Evolutionary conservation across 306 rosid species (phyloP).

Genomic region (Prunus davidiana): DNA sequence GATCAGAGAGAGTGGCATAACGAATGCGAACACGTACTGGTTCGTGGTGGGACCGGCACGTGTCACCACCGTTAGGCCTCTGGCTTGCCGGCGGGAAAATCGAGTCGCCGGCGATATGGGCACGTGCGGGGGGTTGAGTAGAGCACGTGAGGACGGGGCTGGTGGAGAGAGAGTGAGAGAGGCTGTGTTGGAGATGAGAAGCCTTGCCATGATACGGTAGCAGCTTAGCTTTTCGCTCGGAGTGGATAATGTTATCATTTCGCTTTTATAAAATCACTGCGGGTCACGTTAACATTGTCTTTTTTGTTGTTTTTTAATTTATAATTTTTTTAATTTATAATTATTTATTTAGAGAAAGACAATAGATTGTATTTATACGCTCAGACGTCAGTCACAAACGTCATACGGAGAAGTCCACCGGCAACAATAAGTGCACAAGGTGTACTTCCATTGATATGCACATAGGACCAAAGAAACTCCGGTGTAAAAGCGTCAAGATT

Average conservation of each 20-base stretch:
- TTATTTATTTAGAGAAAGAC: no score
- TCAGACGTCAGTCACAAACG: no score
- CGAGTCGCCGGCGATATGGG: slow-evolving; percentile 20
- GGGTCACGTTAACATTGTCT: no score
- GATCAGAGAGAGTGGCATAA: slow-evolving; percentile 63
- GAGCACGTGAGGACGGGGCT: slow-evolving; percentile 14
- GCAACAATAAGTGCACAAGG: no score
- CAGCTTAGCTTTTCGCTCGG: background rate
- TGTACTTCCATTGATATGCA: no score
- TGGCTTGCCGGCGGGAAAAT: slow-evolving; percentile 12
- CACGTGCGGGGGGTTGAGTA: slow-evolving; percentile 18
- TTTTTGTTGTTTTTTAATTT: no score
- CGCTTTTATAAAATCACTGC: background rate
- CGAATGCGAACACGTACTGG: slow-evolving; percentile 56
- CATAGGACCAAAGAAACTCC: no score
- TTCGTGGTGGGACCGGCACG: slow-evolving; percentile 63
- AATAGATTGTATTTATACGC: no score
- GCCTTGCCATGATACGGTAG: slow-evolving; percentile 43
- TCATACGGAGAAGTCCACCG: no score
- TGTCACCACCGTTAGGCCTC: slow-evolving; percentile 37
- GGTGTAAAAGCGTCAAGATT: no score
- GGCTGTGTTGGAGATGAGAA: slow-evolving; percentile 37
- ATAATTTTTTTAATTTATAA: no score
- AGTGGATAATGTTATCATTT: background rate
- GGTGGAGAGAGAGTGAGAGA: slow-evolving; percentile 15